Base-by-base conservation (phyloP, 257 asterid species). In the Plectranthus barbatus region DNA sequence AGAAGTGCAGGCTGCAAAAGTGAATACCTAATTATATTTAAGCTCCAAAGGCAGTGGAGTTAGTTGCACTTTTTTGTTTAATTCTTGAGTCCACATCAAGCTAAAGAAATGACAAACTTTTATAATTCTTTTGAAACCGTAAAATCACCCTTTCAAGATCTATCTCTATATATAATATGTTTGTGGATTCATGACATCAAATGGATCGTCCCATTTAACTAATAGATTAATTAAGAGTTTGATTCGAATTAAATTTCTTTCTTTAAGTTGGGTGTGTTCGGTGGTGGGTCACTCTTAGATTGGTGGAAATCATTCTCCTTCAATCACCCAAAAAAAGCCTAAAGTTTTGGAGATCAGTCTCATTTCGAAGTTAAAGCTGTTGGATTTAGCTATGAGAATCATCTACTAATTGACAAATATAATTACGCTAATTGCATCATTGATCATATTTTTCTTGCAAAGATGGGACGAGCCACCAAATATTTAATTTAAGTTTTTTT, bases 41-140 rank as follows among this genome's bases (percentile, higher is more conserved):
- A n/a, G 73, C 73, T 77, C 78, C 81, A 77, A 77, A 64, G 54
- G 61, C 51, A 77, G 78, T 72, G 81, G 81, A 69, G 76, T 72
- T 72, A 60, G 78, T 72, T 58, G 60, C 13, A 0, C 18, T 9
- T 21, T 23, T 64, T 64, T 68, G 23, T 72, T 68, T 68, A 68
- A 64, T 63, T 54, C 1, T 74, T 53, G 33, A 68, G 70, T 72
- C 78, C 54, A 66, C 67, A 72, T 72, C 71, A 68, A 54, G 19
- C 71, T 54, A 47, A 58, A 59, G 54, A 76, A 58, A 11, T 68
- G 70, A 64, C 75, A 59, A 63, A 62, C 51, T 63, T 64, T 60
- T 40, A 12, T 19, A 29, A 44, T 4, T 40, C 37, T 14, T 15
- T 14, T 24, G 18, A 48, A 20, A 42, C 66, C 49, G 42, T 56